phyloP scores from a whole-genome alignment of 2,329 filamentous ascomycete genomes.

The Byssochlamys sp. region DNA sequence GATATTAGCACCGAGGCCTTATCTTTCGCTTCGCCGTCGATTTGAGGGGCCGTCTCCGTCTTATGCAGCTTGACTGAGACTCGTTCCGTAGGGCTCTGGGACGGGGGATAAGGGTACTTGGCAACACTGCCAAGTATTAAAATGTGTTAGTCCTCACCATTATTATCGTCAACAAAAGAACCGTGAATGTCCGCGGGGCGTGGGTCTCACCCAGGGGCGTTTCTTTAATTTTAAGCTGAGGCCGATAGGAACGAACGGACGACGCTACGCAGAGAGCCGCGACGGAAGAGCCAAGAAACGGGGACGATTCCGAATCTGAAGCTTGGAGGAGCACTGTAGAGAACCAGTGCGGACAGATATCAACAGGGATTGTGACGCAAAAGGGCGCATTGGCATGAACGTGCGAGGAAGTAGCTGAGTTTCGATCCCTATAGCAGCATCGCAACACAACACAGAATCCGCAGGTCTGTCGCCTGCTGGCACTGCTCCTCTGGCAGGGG shows the following conservation, averaged over 20 bases:
- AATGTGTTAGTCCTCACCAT: neutral
- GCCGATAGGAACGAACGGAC: neutral
- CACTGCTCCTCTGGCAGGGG: neutral
- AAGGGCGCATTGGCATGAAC: slow-evolving; percentile 1
- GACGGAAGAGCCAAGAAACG: neutral
- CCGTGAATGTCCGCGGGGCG: neutral
- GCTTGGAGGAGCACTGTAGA: neutral
- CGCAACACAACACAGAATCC: neutral
- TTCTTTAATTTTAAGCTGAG: neutral
- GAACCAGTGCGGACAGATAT: neutral
- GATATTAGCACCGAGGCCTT: neutral
- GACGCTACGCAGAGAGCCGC: neutral
- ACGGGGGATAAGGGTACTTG: neutral
- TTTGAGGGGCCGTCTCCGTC: neutral
- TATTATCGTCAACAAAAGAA: neutral
- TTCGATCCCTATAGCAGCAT: neutral
- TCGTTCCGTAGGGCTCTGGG: neutral
- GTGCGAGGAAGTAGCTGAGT: neutral
- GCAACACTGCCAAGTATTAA: neutral
- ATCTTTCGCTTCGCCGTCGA: neutral
- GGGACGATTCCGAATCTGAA: neutral
- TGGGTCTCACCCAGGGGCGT: neutral
- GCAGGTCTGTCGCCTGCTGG: neutral
- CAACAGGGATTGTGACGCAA: neutral
- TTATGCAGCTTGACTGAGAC: neutral